Base-by-base conservation (phyloP, 306 rosid genomes). In the Vigna trinervia region DNA sequence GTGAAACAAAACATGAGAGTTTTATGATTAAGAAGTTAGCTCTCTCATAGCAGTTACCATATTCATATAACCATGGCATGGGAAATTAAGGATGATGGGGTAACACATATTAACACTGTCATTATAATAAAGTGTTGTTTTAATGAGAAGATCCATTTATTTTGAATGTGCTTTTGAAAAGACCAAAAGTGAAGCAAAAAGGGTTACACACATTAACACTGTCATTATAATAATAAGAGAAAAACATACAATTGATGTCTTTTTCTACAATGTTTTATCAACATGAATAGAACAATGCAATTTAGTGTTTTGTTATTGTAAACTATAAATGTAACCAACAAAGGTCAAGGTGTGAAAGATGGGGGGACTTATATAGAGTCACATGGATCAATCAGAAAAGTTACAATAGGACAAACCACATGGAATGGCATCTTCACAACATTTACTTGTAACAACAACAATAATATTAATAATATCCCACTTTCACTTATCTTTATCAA, bases 1-100 rank as follows among this genome's bases (percentile, higher is more conserved):
- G 89, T 89, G 86, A 43, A 20, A 77, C 78, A 80, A 80, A 87
- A 82, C 86, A 87, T 80, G 83, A 79, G 86, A 85, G 80, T 81
- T 77, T 73, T 36, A 75, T 81, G 62, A 56, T 85, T 81, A 79
- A 84, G 82, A 85, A 82, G 74, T 57, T 84, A 74, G 79, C 83
- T 58, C 81, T 57, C 69, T 57, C 69, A 20, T 20, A 41, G 13
- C 53, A 63, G 30, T 78, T 78, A 20, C 81, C 76, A 69, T 58
- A 74, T 85, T 85, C 76, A 75, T 82, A 58, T 82, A 85, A 85
- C 82, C 62, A 74, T 14, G 20, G 22, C 80, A 70, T 85, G 76
- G 88, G 88, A 78, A 82, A 74, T 82, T 82, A 86, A 85, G 69
- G 84, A 82, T 0, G 79, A 85, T 78, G 72, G 79, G 73, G 86